A percentile compares a stretch with the other conserved stretches of the same genome.
Conservation (phyloP, 192 early-diverging fungal genomes). For the Obelidium mucronatum region DNA sequence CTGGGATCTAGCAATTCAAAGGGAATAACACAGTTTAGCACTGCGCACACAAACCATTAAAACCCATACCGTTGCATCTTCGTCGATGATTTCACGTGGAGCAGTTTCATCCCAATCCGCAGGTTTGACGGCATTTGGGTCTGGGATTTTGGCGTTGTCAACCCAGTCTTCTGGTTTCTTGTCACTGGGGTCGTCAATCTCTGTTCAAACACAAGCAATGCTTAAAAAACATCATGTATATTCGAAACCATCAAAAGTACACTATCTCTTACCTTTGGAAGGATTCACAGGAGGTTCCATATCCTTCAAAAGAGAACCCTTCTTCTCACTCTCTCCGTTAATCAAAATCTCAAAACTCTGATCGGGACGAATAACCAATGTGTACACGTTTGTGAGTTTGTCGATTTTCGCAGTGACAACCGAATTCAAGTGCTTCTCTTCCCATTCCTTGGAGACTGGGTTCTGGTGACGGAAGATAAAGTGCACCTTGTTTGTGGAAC, state of each 20-base stretch:
- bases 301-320: constrained; percentile 78
- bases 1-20: constrained; percentile 70
- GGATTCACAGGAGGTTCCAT: constrained; percentile 90
- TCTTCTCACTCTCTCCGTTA: constrained; percentile 68
- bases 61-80: constrained; percentile 73
- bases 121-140: constrained; percentile 81
- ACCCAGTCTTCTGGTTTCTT: constrained; percentile 90
- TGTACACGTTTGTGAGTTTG: constrained; percentile 79
- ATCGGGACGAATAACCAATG: constrained; percentile 82
- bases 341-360: constrained; percentile 81
- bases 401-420: constrained; percentile 70
- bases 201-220: constrained; percentile 48
- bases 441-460: constrained; percentile 77
- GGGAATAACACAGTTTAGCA: neutral
- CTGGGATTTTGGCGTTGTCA: constrained; percentile 81
- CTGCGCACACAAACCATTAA: neutral
- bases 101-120: constrained; percentile 89
- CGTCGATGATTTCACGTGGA: constrained; percentile 77
- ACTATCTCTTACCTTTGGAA: constrained; percentile 67
- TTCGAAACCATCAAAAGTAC: neutral
- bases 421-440: constrained; percentile 86
- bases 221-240: neutral
- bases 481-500: constrained; percentile 87
- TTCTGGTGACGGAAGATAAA: constrained; percentile 94
- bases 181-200: constrained; percentile 73